Percentiles rank a stretch among this genome's conserved stretches.
Conservation (phyloP, 163 green algal species). For the Chlorella variabilis region DNA sequence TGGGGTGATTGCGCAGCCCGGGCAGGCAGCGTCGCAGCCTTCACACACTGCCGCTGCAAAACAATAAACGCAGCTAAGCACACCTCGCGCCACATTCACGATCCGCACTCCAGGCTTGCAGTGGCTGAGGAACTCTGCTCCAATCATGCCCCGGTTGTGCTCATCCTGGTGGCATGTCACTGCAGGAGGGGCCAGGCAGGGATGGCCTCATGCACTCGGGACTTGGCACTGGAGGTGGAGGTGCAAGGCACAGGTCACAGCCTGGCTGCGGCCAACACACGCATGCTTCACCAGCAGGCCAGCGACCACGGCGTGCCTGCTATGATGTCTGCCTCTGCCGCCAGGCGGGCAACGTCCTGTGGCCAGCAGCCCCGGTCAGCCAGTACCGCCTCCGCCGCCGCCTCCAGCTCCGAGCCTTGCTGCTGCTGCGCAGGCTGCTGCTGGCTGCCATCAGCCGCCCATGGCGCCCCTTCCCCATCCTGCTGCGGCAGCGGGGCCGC, state of each 20-base stretch:
- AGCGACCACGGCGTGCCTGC: not conserved
- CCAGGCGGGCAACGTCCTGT: slow-evolving; percentile 39
- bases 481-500: not conserved
- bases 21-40: no score
- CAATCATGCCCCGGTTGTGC: slow-evolving; percentile 49
- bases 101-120: slow-evolving; percentile 62
- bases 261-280: no score
- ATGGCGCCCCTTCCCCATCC: not conserved
- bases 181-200: not conserved
- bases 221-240: no score
- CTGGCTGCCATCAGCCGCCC: not conserved
- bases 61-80: not conserved
- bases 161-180: slow-evolving; percentile 47
- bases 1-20: no score
- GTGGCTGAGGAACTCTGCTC: slow-evolving; percentile 42
- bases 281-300: no score
- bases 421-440: not conserved
- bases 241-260: no score
- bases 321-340: slow-evolving; percentile 45
- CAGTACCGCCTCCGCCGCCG: slow-evolving; percentile 32
- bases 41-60: no score
- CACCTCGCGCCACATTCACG: slow-evolving; percentile 63
- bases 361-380: slow-evolving; percentile 37
- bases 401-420: slow-evolving; percentile 6
- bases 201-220: no score